phyloP scores from a whole-genome alignment of 306 rosid species.

The Canavalia gladiata region DNA sequence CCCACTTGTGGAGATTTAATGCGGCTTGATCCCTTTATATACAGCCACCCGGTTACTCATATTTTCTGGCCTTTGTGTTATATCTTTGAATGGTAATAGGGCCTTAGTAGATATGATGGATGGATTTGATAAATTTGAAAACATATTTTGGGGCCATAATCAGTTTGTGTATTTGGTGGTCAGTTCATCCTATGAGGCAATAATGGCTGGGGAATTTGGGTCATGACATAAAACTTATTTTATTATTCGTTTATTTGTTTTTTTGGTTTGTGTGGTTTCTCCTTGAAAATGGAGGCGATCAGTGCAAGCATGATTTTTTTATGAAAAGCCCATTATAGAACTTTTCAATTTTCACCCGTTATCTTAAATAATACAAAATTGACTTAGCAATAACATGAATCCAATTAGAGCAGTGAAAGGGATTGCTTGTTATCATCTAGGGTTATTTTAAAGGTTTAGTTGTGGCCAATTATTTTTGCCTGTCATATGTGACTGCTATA shows the following conservation, averaged over 20 bases:
- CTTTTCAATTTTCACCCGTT: not conserved
- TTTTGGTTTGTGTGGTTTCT: not conserved
- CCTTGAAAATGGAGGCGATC: not conserved
- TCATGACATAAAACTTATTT: not conserved
- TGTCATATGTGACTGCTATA: not conserved
- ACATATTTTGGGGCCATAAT: not conserved
- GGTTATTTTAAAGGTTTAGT: not conserved
- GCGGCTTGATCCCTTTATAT: not conserved
- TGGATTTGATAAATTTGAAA: not conserved
- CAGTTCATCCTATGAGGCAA: not conserved
- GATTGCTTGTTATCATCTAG: conserved; percentile 18
- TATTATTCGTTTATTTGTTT: not conserved
- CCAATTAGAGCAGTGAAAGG: conserved; percentile 7
- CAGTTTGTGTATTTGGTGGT: not conserved
- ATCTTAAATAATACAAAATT: not conserved
- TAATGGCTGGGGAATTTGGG: not conserved
- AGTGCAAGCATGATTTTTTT: not conserved
- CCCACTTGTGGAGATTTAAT: not conserved
- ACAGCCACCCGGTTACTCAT: not conserved
- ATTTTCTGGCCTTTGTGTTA: not conserved
- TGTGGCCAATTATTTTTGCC: conserved; percentile 6
- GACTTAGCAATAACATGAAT: not conserved
- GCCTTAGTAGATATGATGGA: not conserved
- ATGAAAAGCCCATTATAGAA: not conserved
- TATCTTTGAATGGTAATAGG: not conserved